phyloP scores from a whole-genome alignment of 2,329 filamentous ascomycete genomes.

The Annulohypoxylon truncatum region DNA sequence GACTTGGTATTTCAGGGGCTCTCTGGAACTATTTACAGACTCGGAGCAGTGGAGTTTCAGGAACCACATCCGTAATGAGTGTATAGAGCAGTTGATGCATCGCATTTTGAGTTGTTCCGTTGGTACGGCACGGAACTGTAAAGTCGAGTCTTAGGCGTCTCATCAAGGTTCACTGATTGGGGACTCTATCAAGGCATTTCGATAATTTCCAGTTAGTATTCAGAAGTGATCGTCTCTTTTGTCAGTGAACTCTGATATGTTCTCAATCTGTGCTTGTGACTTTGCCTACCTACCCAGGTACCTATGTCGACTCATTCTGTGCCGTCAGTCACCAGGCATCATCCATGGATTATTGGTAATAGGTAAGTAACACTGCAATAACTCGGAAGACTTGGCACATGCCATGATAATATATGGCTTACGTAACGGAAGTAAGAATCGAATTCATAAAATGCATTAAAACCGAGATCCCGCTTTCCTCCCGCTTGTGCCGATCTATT shows the following conservation, averaged over 20 bases:
- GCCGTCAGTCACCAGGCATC: conserved; percentile 1
- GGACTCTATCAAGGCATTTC: conserved; percentile 27
- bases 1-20: conserved; percentile 26
- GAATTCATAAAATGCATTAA: conserved; percentile 10
- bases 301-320: background rate
- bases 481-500: background rate
- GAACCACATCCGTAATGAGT: conserved; percentile 27
- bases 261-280: conserved; percentile 7
- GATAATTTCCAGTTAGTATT: conserved; percentile 28
- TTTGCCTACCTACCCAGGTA: no score
- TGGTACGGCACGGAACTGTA: conserved; percentile 18
- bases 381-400: no score
- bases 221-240: conserved; percentile 22
- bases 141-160: conserved; percentile 28
- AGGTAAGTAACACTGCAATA: background rate
- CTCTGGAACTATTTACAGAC: conserved; percentile 17
- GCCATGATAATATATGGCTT: conserved; percentile 1
- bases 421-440: background rate
- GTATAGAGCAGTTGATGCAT: conserved; percentile 36
- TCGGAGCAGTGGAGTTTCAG: conserved; percentile 10
- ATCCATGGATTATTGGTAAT: background rate
- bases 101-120: conserved; percentile 25
- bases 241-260: background rate
- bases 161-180: conserved; percentile 23
- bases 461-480: background rate